Base-by-base conservation (phyloP, 805 yeast genomes). In the Ogataea glucozyma region DNA sequence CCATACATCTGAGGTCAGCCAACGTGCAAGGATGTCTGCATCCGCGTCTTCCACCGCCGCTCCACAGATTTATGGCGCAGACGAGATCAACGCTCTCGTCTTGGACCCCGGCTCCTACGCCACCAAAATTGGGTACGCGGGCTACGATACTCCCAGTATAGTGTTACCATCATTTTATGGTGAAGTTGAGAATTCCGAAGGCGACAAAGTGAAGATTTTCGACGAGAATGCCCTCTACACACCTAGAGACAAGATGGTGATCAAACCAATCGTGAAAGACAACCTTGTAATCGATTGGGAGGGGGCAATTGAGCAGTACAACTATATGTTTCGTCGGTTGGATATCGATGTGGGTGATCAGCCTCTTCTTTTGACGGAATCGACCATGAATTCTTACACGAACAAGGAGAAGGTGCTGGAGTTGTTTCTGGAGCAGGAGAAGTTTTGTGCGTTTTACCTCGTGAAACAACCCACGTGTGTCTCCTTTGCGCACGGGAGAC, bases 11-110 rank as follows among this genome's bases (percentile, higher is more conserved):
- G n/a, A n/a, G n/a, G n/a, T n/a, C n/a, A n/a, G n/a, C n/a, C n/a
- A 6, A 27, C 6, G 9, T 31, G 6, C 34, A 19, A 13, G 18
- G 9, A 35, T 35, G 38, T 35, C 38, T 9, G 38, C 31, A 4
- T 24, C 38, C 13, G 31, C 38, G 12, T 24, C 38, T 12, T 18
- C 6, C 16, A 58, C 65, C 6, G 60, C 70, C n/a, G 72, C 75
- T 6, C 69, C 76, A 24, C 80, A 74, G 51, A 73, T 74, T 1
- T 76, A 74, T 49, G 81, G 81, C 20, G 81, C 79, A 16, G 93
- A 91, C 66, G 99, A 91, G 62, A 83, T 93, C 49, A 81, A 88
- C 50, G 96, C 98, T 20, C 74, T 93, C 2, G 95, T 91, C 24
- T 71, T 91, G 19, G 98, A 93, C 58, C 90, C 96, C 1, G 98